phyloP scores from a whole-genome alignment of 2,329 filamentous ascomycete genomes.

The Nemania sp. region DNA sequence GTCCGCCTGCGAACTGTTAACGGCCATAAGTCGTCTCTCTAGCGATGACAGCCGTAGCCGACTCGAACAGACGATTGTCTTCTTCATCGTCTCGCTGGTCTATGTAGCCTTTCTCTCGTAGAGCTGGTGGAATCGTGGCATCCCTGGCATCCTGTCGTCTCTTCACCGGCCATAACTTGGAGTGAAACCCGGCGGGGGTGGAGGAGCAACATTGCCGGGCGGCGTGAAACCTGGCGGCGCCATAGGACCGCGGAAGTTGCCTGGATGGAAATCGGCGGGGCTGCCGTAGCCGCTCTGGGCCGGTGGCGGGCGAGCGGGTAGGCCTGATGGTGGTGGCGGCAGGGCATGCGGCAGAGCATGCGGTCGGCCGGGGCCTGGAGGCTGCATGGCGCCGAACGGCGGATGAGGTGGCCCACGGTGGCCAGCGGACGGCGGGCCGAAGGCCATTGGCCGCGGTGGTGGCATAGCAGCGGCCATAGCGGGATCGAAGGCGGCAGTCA shows the following conservation, averaged over 20 bases:
- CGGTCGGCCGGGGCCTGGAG: conserved; percentile 36
- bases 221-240: conserved; percentile 50
- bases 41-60: neutral
- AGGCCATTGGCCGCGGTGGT: conserved; percentile 44
- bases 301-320: conserved; percentile 70
- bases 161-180: conserved; percentile 35
- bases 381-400: conserved; percentile 43
- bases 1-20: neutral
- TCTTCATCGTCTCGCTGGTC: neutral
- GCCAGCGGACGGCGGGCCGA: conserved; percentile 35
- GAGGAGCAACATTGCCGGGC: conserved; percentile 34
- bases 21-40: neutral
- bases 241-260: conserved; percentile 49
- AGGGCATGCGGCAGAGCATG: conserved; percentile 42
- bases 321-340: conserved; percentile 60
- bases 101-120: too few species aligned
- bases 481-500: conserved; percentile 35
- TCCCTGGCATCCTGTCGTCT: neutral
- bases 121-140: neutral
- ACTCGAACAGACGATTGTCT: neutral
- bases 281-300: conserved; percentile 70
- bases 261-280: conserved; percentile 56
- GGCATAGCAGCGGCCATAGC: conserved; percentile 42
- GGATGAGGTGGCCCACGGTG: conserved; percentile 39
- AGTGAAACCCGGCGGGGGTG: conserved; percentile 37